Percentiles rank a stretch among this genome's conserved stretches.
Conservation (phyloP, 2,329 filamentous ascomycete genomes). For the Corinectria fuckeliana region DNA sequence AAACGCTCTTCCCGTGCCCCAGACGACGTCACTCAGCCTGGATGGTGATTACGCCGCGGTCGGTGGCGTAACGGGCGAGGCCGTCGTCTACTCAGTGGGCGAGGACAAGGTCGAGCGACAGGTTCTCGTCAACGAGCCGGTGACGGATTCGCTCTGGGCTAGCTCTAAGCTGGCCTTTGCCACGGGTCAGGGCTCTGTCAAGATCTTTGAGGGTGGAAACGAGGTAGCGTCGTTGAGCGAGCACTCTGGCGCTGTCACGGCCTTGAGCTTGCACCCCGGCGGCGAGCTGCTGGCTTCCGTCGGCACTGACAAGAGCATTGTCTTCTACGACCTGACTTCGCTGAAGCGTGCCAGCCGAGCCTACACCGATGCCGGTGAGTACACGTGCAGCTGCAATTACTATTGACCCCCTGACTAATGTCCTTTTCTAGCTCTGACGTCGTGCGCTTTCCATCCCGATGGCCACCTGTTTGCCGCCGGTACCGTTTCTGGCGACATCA, state of each 20-base stretch:
- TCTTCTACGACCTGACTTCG: slow-evolving; percentile 80
- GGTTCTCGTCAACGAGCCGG: slow-evolving; percentile 69
- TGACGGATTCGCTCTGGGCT: slow-evolving; percentile 71
- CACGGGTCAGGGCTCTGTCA: slow-evolving; percentile 78
- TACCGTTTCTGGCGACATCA: slow-evolving; percentile 79
- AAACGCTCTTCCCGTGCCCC: slow-evolving; percentile 54
- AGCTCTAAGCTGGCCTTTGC: slow-evolving; percentile 74
- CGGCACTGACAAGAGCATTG: slow-evolving; percentile 89
- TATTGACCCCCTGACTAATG: slow-evolving; percentile 7
- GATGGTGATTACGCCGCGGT: slow-evolving; percentile 72
- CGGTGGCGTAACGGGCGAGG: slow-evolving; percentile 75
- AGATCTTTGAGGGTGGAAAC: slow-evolving; percentile 76
- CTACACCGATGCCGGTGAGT: slow-evolving; percentile 80
- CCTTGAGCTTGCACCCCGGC: slow-evolving; percentile 81
- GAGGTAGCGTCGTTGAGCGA: slow-evolving; percentile 75
- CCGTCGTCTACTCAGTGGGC: slow-evolving; percentile 77
- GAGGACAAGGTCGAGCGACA: slow-evolving; percentile 71
- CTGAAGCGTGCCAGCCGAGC: slow-evolving; percentile 77
- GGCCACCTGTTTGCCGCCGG: slow-evolving; percentile 92
- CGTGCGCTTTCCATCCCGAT: slow-evolving; percentile 90
- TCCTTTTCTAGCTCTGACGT: slow-evolving; percentile 66
- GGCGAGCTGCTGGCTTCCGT: slow-evolving; percentile 85
- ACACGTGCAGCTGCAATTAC: background rate
- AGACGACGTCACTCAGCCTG: slow-evolving; percentile 57
- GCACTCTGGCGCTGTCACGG: slow-evolving; percentile 82